These are phyloP conservation scores for Novymonas esmeraldas DNA, from an alignment of 208 protist genomes.

Conservation along the genomic window DNA sequence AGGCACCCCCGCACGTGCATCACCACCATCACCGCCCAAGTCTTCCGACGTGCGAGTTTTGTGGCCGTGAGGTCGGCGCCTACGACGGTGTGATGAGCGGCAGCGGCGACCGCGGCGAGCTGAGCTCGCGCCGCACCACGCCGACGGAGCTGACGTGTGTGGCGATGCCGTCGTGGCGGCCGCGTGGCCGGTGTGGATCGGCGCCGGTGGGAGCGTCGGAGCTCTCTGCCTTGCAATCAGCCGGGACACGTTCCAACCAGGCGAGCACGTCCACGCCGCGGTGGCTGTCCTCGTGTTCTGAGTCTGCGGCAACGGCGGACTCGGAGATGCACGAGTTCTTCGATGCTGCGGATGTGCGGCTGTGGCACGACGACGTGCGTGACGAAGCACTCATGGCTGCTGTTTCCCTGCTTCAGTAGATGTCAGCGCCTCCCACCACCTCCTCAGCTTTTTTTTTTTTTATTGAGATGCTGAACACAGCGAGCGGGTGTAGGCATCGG, in stretches of 20 bases:
- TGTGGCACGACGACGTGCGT: background rate
- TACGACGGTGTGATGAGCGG: background rate
- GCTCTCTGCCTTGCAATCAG: background rate
- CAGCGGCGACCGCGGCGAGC: background rate
- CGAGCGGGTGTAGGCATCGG: too few relatives aligned
- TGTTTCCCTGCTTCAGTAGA: slow-evolving; percentile 4
- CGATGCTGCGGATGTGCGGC: background rate
- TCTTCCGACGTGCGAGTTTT: slow-evolving; percentile 11
- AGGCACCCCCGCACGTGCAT: slow-evolving; percentile 5
- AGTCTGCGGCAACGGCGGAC: slow-evolving; percentile 9
- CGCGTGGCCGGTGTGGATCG: background rate
- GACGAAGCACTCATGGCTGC: slow-evolving; percentile 12
- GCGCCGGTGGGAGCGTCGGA: background rate
- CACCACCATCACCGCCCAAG: too few relatives aligned
- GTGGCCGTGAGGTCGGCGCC: background rate
- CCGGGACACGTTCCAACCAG: background rate
- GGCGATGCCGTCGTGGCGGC: background rate
- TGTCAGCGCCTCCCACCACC: background rate
- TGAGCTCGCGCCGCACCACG: too few relatives aligned
- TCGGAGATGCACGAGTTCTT: background rate
- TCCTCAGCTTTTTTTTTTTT: background rate
- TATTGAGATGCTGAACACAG: background rate
- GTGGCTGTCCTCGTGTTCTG: slow-evolving; percentile 1
- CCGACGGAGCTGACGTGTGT: background rate
- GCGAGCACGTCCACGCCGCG: background rate